Evolutionary conservation across 2,329 filamentous ascomycete species (phyloP), one percentile per base, ranked within the genome.

Genomic region (Alternaria longipes): DNA sequence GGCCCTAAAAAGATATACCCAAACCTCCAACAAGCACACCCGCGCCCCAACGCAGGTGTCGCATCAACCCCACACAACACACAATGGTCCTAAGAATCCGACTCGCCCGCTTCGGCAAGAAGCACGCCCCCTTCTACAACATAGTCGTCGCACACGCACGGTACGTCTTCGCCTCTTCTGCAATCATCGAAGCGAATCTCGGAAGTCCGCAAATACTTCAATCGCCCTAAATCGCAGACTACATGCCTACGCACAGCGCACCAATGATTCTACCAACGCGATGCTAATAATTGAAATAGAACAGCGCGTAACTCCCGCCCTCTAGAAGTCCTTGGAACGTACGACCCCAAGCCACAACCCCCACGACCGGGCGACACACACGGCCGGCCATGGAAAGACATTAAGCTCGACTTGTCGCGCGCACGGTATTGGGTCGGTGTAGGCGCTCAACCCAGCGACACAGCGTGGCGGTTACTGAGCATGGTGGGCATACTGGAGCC

Each of bases 361-460:
- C 83, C 85, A 82, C 72, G 78, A 75, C 68, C 85, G 16, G 81
- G 80, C 56, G 81, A 81, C 69, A 83, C 83, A 14, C 80, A 84
- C 42, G 83, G 83, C 65, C 87, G 89, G 59, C 86, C 91, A 57
- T 92, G 91, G 83, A 99, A 99, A 81, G 94, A 98, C 69, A 91
- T 99, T 77, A 90, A 92, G 74, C 85, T 99, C 14, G 95, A 99
- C 79, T 83, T 87, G 8, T 83, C 87, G 67, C 85, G 95, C 62
- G 91, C 94, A 59, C 90, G 91, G 79, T 99, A 99, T 83, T 99
- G 95, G 95, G 85, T 99, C 36, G 95, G 95, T 77, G 94, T 98
- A 4, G 95, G 95, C 1, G 95, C 95, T 57, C 95, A 99, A 82
- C 95, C 95, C 9, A 94, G 91, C 64, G 92, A 97, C 69, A 89